Evolutionary conservation across 441 rosid genomes (phyloP), one percentile per base, ranked within the genome.

Genomic region (Hura crepitans): DNA sequence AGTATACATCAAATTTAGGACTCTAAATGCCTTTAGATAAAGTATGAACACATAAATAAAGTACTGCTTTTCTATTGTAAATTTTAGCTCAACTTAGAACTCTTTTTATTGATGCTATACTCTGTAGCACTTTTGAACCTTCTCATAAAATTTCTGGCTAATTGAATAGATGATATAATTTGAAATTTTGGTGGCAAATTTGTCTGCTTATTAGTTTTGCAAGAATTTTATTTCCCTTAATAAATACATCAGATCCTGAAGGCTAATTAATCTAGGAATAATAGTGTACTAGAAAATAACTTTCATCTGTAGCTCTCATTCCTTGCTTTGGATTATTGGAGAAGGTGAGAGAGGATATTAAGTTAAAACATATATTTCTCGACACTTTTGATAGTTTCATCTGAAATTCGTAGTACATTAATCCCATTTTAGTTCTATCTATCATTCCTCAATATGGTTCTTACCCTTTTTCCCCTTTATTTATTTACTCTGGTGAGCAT

Each of bases 1-100:
- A 89, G 80, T 85, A 75, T 57, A 85, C 97, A 83, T 92, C 97
- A 75, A 95, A n/a, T n/a, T n/a, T n/a, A n/a, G n/a, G n/a, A n/a
- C n/a, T n/a, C n/a, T n/a, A n/a, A n/a, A n/a, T n/a, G n/a, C n/a
- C n/a, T n/a, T n/a, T n/a, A n/a, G n/a, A n/a, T n/a, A n/a, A n/a
- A n/a, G n/a, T n/a, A n/a, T n/a, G n/a, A n/a, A n/a, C n/a, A n/a
- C n/a, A n/a, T n/a, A n/a, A n/a, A n/a, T n/a, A n/a, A n/a, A n/a
- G n/a, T n/a, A n/a, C n/a, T n/a, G n/a, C n/a, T n/a, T n/a, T n/a
- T n/a, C n/a, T n/a, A n/a, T n/a, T n/a, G n/a, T n/a, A n/a, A n/a
- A n/a, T n/a, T n/a, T n/a, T n/a, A n/a, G n/a, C n/a, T n/a, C n/a
- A n/a, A n/a, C n/a, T 59, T 42, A 42, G 12, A 11, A 42, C 46